phyloP scores from a whole-genome alignment of 768 basidiomycete genomes.

The Psilocybe cyanescens region DNA sequence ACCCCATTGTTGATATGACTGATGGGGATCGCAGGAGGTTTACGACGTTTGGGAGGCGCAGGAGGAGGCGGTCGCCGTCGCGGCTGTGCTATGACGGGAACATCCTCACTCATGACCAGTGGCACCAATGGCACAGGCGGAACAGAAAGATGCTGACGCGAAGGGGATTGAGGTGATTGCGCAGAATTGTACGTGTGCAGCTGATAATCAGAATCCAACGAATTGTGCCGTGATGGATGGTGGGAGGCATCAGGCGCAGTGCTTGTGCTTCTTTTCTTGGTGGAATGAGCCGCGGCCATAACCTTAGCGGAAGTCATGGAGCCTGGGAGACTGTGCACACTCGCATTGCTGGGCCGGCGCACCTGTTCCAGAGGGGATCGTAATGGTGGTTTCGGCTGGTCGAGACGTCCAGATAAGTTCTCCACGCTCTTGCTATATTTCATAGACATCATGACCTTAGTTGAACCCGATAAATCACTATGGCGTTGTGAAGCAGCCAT shows the following conservation, averaged over 20 bases:
- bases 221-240: constrained; percentile 21
- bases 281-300: constrained; percentile 4
- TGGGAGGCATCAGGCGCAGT: constrained; percentile 9
- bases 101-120: constrained; percentile 20
- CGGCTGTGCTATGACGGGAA: constrained; percentile 22
- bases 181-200: constrained; percentile 13
- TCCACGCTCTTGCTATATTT: constrained; percentile 54
- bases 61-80: constrained; percentile 61
- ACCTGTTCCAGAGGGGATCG: constrained; percentile 34
- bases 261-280: constrained; percentile 21
- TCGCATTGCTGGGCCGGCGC: constrained; percentile 41
- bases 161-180: constrained; percentile 10
- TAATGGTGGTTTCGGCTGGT: constrained; percentile 25
- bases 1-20: constrained; percentile 51
- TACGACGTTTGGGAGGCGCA: constrained; percentile 69
- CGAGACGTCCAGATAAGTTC: constrained; percentile 34
- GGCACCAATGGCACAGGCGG: constrained; percentile 14
- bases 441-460: constrained; percentile 40
- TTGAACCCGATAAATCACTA: constrained; percentile 34
- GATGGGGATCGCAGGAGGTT: constrained; percentile 71
- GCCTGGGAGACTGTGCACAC: constrained; percentile 40
- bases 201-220: constrained; percentile 15
- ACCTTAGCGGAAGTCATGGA: constrained; percentile 21
- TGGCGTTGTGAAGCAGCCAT: constrained; percentile 37
- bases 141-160: constrained; percentile 11